Base-by-base conservation (phyloP, 441 rosid genomes). In the Syzygium syzygioides region DNA sequence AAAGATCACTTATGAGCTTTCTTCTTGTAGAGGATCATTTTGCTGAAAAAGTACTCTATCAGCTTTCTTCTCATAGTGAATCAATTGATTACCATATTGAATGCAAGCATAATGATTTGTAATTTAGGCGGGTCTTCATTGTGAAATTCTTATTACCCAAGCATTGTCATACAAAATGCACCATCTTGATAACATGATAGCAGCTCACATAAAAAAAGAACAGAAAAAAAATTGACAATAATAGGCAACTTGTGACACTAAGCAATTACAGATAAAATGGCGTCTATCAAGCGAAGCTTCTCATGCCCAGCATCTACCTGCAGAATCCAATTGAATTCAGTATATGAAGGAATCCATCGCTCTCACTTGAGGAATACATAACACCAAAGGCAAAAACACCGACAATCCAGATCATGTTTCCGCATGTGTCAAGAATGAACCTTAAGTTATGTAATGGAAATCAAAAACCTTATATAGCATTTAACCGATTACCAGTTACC, bases 401-500 rank as follows among this genome's bases (percentile, higher is more conserved):
- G 15, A 28, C 15, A 13, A 60, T 60, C 15, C 32, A 0, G 55
- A 48, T 2, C 26, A 48, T 80, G 52, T 41, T 80, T 53, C n/a
- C 53, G 30, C 54, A 50, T 80, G 50, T 26, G 28, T 48, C 15
- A 5, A 32, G 32, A 28, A 28, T 28, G 32, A 60, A 28, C 18
- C 28, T 3, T 13, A 13, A n/a, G 68, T 28, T 60, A 6, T 28
- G 32, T 13, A 60, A 14, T 26, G 3, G 68, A 60, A 80, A 80
- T 41, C 11, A 1, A 80, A 15, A 41, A 50, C 52, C 53, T 30
- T 53, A 23, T 53, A 3, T 10, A 12, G 2, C 55, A 19, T 80
- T 45, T 80, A 17, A 19, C 28, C 15, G 25, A 19, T 14, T 25
- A 14, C 30, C 13, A 26, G 55, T 79, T 93, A 96, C 97, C 97